Percentiles rank a stretch among this genome's conserved stretches.
Conservation (phyloP, 2,329 filamentous ascomycete genomes). For the Talaromyces albobiverticillius region DNA sequence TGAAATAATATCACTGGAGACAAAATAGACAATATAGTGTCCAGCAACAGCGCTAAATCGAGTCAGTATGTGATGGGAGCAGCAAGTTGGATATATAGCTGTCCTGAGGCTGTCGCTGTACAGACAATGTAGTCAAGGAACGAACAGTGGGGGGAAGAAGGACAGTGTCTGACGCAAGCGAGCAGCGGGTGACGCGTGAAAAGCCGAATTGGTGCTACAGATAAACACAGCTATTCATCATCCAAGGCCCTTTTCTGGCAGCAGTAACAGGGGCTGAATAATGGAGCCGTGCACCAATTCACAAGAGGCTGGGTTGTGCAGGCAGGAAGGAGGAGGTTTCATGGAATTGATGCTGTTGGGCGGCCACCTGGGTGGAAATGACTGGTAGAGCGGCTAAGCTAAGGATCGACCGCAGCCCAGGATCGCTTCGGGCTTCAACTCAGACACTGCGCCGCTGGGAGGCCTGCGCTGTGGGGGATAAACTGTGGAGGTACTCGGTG, state of each 20-base stretch:
- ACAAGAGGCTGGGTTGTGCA: background rate
- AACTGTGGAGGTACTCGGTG: constrained; percentile 23
- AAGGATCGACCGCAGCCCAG: constrained; percentile 3
- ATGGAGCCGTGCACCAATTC: constrained; percentile 10
- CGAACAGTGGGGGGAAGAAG: constrained; percentile 10
- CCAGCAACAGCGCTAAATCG: background rate
- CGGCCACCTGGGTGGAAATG: constrained; percentile 9
- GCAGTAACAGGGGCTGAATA: constrained; percentile 6
- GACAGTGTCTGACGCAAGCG: constrained; percentile 18
- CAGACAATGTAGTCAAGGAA: constrained; percentile 13
- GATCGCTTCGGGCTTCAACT: background rate
- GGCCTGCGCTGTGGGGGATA: constrained; percentile 6
- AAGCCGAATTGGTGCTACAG: constrained; percentile 18
- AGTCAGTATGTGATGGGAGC: background rate
- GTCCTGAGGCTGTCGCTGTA: constrained; percentile 9
- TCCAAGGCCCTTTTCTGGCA: constrained; percentile 15
- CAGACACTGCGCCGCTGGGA: background rate
- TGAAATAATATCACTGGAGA: constrained; percentile 18
- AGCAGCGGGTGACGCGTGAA: constrained; percentile 11
- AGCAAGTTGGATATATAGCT: constrained; percentile 1
- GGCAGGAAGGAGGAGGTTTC: constrained; percentile 2
- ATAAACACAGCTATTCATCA: constrained; percentile 19
- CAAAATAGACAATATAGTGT: background rate
- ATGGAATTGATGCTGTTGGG: constrained; percentile 5
- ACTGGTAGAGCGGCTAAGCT: background rate